Evolutionary conservation across 2,329 filamentous ascomycete species (phyloP).

Genomic region (Byssochlamys sp.): DNA sequence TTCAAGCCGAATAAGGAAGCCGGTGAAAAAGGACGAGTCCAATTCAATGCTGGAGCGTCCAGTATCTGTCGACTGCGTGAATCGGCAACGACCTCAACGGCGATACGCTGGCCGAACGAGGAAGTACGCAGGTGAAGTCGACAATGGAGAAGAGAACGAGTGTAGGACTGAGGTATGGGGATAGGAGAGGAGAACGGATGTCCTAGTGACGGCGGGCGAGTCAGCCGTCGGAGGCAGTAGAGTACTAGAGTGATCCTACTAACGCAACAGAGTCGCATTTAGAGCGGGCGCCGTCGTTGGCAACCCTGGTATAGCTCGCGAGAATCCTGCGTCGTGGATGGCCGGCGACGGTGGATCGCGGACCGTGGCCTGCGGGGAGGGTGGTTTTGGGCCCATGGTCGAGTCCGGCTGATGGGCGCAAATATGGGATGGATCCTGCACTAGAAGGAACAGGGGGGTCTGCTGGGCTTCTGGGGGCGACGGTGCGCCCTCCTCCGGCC

Average conservation of each 20-base stretch:
- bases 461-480: not conserved
- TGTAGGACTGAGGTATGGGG: not conserved
- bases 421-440: not conserved
- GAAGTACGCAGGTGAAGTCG: not conserved
- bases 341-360: not conserved
- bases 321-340: not conserved
- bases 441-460: not conserved
- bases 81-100: not conserved
- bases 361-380: not conserved
- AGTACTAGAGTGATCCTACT: not conserved
- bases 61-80: not conserved
- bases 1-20: not conserved
- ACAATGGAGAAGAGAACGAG: not conserved
- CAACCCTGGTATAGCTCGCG: not conserved
- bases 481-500: not conserved
- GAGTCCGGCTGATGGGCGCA: not conserved
- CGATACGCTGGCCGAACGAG: not conserved
- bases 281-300: not conserved
- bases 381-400: not conserved
- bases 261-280: not conserved
- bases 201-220: not conserved
- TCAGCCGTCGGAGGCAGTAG: not conserved
- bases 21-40: not conserved
- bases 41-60: not conserved
- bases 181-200: not conserved